These are phyloP conservation scores for Cladosporium colombiae DNA, from an alignment of 2,329 filamentous ascomycete species.

Conservation along the genomic window DNA sequence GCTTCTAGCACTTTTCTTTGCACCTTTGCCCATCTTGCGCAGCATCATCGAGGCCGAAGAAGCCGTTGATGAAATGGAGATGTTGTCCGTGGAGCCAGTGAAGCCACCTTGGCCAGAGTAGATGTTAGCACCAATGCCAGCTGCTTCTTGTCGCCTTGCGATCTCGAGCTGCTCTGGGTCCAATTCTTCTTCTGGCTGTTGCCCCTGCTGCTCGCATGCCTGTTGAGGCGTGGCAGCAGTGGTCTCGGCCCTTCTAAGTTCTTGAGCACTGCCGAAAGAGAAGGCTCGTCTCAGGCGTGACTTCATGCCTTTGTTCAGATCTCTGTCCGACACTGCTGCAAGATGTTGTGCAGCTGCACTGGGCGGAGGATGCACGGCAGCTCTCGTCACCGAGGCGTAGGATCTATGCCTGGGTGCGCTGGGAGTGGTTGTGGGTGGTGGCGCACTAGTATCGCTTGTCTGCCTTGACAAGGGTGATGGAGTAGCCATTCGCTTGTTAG, in stretches of 20 bases:
- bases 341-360: conserved; percentile 83
- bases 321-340: conserved; percentile 82
- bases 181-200: conserved; percentile 36
- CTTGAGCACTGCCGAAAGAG: conserved; percentile 93
- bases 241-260: conserved; percentile 75
- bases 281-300: conserved; percentile 86
- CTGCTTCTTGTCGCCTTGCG: conserved; percentile 87
- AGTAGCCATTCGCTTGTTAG: conserved; percentile 43
- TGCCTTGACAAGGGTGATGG: conserved; percentile 52
- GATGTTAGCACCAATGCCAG: conserved; percentile 87
- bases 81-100: conserved; percentile 87
- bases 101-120: conserved; percentile 87
- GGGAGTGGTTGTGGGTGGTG: conserved; percentile 18
- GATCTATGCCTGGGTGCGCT: conserved; percentile 34
- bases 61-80: conserved; percentile 86
- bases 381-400: conserved; percentile 35
- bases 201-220: conserved; percentile 33
- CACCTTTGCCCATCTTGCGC: conserved; percentile 97
- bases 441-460: conserved; percentile 38
- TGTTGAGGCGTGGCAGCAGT: conserved; percentile 39
- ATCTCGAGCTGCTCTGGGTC: conserved; percentile 91
- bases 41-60: conserved; percentile 93
- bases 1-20: conserved; percentile 90
- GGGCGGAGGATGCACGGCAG: conserved; percentile 27
- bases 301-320: conserved; percentile 76